phyloP scores from a whole-genome alignment of 2,329 filamentous ascomycete species.

The Fusarium verticillioides region DNA sequence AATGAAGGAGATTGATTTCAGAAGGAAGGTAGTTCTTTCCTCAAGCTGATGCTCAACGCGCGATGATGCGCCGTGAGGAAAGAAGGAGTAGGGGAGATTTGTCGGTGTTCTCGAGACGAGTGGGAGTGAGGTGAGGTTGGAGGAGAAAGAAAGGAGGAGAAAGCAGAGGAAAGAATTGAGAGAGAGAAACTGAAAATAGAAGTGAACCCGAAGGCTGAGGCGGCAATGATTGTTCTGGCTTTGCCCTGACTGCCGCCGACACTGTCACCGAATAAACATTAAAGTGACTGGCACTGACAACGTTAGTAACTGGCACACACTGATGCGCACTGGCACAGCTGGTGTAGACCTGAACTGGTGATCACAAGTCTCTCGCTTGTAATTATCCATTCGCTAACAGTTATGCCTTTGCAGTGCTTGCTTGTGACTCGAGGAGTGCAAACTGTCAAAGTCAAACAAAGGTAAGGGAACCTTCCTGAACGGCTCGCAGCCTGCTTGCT shows the following conservation, averaged over 20 bases:
- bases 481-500: background rate
- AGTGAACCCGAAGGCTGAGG: background rate
- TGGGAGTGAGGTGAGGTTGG: background rate
- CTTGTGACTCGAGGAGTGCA: background rate
- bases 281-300: background rate
- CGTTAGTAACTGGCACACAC: background rate
- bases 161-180: background rate
- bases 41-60: background rate
- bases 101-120: background rate
- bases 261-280: background rate
- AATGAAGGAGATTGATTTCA: background rate
- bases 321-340: conserved; percentile 10
- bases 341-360: conserved; percentile 1
- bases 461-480: background rate
- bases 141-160: background rate
- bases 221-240: background rate
- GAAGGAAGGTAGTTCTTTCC: conserved; percentile 20
- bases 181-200: background rate
- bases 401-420: conserved; percentile 2
- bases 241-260: background rate
- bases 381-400: background rate
- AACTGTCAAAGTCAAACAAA: background rate
- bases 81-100: background rate
- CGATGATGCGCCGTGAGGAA: conserved; percentile 1
- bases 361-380: background rate